Percentiles rank a stretch among this genome's conserved stretches.
phyloP scores from a whole-genome alignment of 2,329 filamentous ascomycete species.

The Penicillium sp. region DNA sequence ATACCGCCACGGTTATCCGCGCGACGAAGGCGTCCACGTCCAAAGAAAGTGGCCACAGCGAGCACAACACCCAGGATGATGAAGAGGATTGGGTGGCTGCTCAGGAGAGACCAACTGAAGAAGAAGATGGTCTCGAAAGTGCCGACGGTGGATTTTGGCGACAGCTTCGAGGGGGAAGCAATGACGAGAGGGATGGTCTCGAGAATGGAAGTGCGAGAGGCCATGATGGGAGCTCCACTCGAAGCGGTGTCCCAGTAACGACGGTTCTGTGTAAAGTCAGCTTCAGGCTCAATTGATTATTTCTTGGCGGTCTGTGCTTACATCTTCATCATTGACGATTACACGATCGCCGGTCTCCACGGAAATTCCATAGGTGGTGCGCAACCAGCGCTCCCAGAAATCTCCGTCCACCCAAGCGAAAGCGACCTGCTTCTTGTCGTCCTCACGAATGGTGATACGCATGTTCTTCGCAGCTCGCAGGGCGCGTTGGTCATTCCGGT shows the following conservation, averaged over 20 bases:
- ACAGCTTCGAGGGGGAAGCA: conserved; percentile 50
- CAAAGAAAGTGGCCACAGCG: conserved; percentile 35
- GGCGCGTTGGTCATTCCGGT: conserved; percentile 85
- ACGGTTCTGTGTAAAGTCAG: conserved; percentile 68
- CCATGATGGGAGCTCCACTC: conserved; percentile 85
- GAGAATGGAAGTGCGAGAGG: conserved; percentile 85
- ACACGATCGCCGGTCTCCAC: conserved; percentile 84
- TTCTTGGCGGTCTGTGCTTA: conserved; percentile 54
- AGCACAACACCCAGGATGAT: conserved; percentile 41
- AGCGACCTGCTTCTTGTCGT: conserved; percentile 82
- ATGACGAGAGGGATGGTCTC: conserved; percentile 68
- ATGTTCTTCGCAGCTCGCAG: conserved; percentile 86
- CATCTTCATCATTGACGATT: conserved; percentile 95
- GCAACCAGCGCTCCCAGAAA: conserved; percentile 97
- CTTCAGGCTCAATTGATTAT: conserved; percentile 1
- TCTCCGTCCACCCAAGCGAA: conserved; percentile 98
- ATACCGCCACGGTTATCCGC: conserved; percentile 36
- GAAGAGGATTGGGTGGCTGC: conserved; percentile 47
- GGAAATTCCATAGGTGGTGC: conserved; percentile 91
- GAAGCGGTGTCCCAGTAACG: conserved; percentile 93
- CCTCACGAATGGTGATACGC: conserved; percentile 84
- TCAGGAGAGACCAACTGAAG: conserved; percentile 45
- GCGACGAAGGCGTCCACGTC: conserved; percentile 34
- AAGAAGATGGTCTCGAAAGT: conserved; percentile 51
- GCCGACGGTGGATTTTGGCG: conserved; percentile 53